Conservation (phyloP, 192 early-diverging fungal species). For the Coemansia erecta region DNA sequence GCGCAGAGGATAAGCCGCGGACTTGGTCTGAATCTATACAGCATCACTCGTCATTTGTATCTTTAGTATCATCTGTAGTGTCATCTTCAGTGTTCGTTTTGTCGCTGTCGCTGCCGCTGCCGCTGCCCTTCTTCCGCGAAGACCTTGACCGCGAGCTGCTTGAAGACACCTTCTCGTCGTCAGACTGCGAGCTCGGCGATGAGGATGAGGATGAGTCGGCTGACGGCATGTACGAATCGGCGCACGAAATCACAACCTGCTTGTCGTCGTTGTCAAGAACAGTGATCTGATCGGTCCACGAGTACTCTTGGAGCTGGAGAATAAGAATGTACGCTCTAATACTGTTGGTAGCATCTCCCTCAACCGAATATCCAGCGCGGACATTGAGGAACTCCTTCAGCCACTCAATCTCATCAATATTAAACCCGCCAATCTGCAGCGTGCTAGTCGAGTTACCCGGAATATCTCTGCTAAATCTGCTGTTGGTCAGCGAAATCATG, state of each 20-base stretch:
- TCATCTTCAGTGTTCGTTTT: too few species aligned
- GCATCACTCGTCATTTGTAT: too few species aligned
- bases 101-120: too few species aligned
- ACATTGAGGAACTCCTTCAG: slow-evolving; percentile 11
- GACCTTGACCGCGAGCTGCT: too few species aligned
- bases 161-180: background rate
- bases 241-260: background rate
- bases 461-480: slow-evolving; percentile 2
- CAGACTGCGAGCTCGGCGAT: background rate
- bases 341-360: slow-evolving; percentile 8
- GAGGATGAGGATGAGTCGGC: background rate
- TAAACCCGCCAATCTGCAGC: background rate
- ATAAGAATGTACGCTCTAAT: slow-evolving; percentile 3
- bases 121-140: too few species aligned
- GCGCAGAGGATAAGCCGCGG: too few species aligned
- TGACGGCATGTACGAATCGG: slow-evolving; percentile 7
- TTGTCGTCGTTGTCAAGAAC: slow-evolving; percentile 6
- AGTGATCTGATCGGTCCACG: background rate
- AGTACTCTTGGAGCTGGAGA: background rate
- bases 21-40: too few species aligned
- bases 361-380: slow-evolving; percentile 4
- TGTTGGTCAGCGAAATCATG: slow-evolving; percentile 3
- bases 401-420: slow-evolving; percentile 7
- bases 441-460: background rate
- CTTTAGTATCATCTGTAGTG: too few species aligned